These are phyloP conservation scores for Botrytis paeoniae DNA, from an alignment of 2,329 filamentous ascomycete genomes.

Conservation along the genomic window DNA sequence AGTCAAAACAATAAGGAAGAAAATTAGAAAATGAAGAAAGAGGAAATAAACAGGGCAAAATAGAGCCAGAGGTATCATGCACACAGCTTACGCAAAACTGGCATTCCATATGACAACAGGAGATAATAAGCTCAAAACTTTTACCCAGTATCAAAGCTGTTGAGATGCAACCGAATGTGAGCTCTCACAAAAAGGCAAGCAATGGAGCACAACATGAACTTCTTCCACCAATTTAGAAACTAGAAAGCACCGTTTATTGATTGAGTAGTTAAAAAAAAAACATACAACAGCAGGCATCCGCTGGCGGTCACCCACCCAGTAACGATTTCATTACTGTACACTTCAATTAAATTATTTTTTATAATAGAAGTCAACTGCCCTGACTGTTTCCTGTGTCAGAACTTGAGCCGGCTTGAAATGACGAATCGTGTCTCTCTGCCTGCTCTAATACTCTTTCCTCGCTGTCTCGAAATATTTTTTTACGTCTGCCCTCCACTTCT, in stretches of 20 bases:
- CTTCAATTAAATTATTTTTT: too few species aligned
- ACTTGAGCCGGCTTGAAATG: too few species aligned
- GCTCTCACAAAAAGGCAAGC: background rate
- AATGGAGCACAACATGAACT: background rate
- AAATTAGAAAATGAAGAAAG: background rate
- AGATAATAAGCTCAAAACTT: background rate
- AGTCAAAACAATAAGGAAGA: background rate
- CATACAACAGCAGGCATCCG: slow-evolving; percentile 14
- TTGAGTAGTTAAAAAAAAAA: background rate
- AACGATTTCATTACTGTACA: too few species aligned
- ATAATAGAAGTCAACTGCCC: too few species aligned
- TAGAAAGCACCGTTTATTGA: background rate
- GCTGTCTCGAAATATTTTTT: too few species aligned
- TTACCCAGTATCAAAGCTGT: too few species aligned
- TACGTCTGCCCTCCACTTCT: too few species aligned
- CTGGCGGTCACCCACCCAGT: slow-evolving; percentile 9
- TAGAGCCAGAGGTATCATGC: background rate
- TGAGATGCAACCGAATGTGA: background rate
- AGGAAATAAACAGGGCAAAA: background rate
- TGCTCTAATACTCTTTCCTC: too few species aligned
- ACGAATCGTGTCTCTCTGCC: too few species aligned
- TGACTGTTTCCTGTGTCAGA: too few species aligned
- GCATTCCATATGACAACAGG: background rate
- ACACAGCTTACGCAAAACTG: background rate
- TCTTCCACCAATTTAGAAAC: background rate